Evolutionary conservation across 768 basidiomycete genomes (phyloP), one percentile per base, ranked within the genome.

Genomic region (Lactarius quietus): DNA sequence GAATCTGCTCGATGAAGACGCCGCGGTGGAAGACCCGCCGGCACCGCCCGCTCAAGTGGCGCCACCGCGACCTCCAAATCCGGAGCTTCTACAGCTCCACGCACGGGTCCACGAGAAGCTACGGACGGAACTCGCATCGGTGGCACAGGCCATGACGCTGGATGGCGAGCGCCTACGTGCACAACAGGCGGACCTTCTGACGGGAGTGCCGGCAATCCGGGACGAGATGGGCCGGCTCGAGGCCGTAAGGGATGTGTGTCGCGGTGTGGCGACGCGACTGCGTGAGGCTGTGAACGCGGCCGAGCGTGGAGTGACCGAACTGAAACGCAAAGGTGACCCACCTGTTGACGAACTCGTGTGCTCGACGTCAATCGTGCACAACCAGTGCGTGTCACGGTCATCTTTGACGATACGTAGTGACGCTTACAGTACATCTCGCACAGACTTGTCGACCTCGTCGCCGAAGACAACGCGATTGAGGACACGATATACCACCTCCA

Each of bases 401-500:
- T 62, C 55, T 53, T 38, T 59, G 7, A 63, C 54, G 55, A 62
- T 51, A 35, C 52, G 38, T 33, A 59, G 10, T 52, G 52, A n/a
- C 41, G 26, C 23, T 15, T 36, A 38, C n/a, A 38, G 20, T 26
- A 28, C 12, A 38, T 38, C 14, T 39, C n/a, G 43, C 48, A 41
- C 73, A 98, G 96, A 77, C 80, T 99, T 28, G 88, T 98, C 70
- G 92, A 98, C 73, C 82, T 98, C 33, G 89, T 98, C n/a, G 95
- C 97, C n/a, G 97, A 99, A 76, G 97, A 98, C 76, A 95, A 94
- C 72, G 94, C 96, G 1, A 95, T 98, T 73, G 96, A 98, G 77
- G 97, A 98, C 75, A 96, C 96, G 54, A 90, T 97, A 65, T 99
- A 98, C 78, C 95, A 98, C 75, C 84, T 99, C 55, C 93, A 95